Percentiles rank a stretch among this genome's conserved stretches.
Evolutionary conservation across 164 flowering plant species (phyloP).

Genomic region (Aristolochia contorta): DNA sequence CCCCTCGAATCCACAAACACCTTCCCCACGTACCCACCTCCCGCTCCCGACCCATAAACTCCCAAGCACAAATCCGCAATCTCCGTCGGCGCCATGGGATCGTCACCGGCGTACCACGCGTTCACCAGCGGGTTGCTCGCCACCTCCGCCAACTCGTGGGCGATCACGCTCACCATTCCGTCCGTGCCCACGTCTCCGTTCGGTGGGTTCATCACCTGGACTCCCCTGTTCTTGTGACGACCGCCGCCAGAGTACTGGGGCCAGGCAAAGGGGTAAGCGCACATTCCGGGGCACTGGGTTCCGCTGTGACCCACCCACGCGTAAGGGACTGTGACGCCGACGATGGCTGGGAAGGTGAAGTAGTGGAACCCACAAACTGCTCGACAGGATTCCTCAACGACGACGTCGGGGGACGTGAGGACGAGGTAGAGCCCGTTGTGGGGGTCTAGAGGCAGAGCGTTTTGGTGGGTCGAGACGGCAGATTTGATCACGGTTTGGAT

Average conservation of each 20-base stretch:
- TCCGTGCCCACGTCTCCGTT: slow-evolving; percentile 50
- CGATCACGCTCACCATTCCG: slow-evolving; percentile 66
- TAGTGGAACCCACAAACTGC: slow-evolving; percentile 68
- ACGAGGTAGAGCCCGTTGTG: slow-evolving; percentile 47
- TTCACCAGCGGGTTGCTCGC: slow-evolving; percentile 48
- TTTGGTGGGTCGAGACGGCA: slow-evolving; percentile 17
- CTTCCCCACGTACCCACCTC: slow-evolving; percentile 46
- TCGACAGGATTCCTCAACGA: slow-evolving; percentile 51
- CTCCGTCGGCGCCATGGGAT: slow-evolving; percentile 49
- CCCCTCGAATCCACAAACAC: slow-evolving; percentile 34
- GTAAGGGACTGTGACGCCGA: slow-evolving; percentile 48
- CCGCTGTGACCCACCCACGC: slow-evolving; percentile 66
- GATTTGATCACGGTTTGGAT: slow-evolving; percentile 40
- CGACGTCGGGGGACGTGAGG: slow-evolving; percentile 47
- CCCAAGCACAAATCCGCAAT: slow-evolving; percentile 61
- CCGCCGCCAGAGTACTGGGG: slow-evolving; percentile 28
- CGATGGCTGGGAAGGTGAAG: slow-evolving; percentile 48
- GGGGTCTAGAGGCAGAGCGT: slow-evolving; percentile 32
- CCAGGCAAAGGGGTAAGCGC: slow-evolving; percentile 60
- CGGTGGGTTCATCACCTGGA: slow-evolving; percentile 34
- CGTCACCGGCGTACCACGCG: slow-evolving; percentile 62
- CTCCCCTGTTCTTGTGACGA: slow-evolving; percentile 7
- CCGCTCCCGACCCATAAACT: slow-evolving; percentile 55
- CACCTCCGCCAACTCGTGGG: slow-evolving; percentile 58
- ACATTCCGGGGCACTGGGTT: slow-evolving; percentile 52